Evolutionary conservation across 1,284 basidiomycete genomes (phyloP).

Genomic region (Sporisorium graminicola): DNA sequence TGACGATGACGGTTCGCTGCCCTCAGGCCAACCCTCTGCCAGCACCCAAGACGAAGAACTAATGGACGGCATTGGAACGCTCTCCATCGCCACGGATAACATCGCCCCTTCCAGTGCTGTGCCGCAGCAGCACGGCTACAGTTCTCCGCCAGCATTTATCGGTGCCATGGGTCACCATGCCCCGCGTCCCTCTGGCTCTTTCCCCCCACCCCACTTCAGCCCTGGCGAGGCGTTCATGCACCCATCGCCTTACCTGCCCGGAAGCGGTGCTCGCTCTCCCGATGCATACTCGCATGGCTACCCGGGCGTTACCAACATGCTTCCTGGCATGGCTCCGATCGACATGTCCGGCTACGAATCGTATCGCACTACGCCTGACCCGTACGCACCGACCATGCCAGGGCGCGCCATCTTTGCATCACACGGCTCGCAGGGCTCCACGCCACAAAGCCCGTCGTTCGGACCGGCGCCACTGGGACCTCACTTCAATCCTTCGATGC

Average conservation of each 20-base stretch:
- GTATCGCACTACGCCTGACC: conserved; percentile 58
- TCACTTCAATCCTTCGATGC: conserved; percentile 31
- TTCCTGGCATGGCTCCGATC: conserved; percentile 40
- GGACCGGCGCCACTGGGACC: conserved; percentile 34
- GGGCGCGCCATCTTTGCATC: conserved; percentile 50
- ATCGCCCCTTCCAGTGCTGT: conserved; percentile 2
- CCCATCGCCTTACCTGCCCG: conserved; percentile 32
- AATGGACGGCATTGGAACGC: conserved; percentile 17
- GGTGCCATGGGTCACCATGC: conserved; percentile 18
- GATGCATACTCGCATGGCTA: conserved; percentile 37
- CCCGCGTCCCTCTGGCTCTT: conserved; percentile 36
- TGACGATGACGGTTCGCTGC: conserved; percentile 2
- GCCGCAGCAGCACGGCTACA: conserved; percentile 17
- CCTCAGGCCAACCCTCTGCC: conserved; percentile 20
- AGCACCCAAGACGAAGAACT: conserved; percentile 20
- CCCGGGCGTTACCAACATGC: conserved; percentile 29
- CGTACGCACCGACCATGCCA: conserved; percentile 53
- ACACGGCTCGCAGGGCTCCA: conserved; percentile 46
- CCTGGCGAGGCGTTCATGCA: conserved; percentile 42
- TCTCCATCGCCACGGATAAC: conserved; percentile 27
- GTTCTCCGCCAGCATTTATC: conserved; percentile 26
- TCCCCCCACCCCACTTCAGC: conserved; percentile 37
- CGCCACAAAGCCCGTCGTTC: conserved; percentile 48
- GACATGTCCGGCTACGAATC: conserved; percentile 58
- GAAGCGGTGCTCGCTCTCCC: conserved; percentile 43